A percentile compares a stretch with the other conserved stretches of the same genome.
Conservation (phyloP, 2,329 filamentous ascomycete species). For the Raffaelea arxii region DNA sequence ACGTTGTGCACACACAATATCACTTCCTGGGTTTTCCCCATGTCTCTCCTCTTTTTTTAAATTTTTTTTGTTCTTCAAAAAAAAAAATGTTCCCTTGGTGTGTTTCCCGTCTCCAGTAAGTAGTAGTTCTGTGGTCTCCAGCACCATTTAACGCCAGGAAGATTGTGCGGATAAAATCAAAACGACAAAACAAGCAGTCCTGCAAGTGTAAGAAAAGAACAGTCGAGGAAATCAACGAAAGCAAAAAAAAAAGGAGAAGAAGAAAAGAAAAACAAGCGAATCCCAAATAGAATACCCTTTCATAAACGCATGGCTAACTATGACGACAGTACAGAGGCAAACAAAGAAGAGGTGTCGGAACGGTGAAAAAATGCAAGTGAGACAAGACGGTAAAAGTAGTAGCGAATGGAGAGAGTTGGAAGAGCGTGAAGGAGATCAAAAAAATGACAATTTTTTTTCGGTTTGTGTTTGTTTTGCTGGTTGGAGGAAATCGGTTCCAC, state of each 20-base stretch:
- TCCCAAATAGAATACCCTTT: too few relatives aligned
- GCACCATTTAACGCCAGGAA: neutral
- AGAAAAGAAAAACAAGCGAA: neutral
- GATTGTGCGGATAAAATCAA: slow-evolving; percentile 1
- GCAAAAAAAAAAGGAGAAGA: neutral
- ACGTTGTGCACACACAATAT: neutral
- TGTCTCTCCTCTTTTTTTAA: neutral
- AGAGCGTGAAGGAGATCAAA: too few relatives aligned
- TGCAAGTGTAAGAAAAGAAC: neutral
- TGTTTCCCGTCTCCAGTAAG: neutral
- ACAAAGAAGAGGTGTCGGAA: slow-evolving; percentile 1
- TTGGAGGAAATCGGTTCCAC: too few relatives aligned
- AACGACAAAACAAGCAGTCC: neutral
- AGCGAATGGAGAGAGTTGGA: too few relatives aligned
- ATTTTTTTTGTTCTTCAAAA: neutral
- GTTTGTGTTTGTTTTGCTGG: too few relatives aligned
- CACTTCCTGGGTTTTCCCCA: neutral
- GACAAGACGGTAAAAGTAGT: too few relatives aligned
- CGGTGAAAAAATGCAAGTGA: neutral
- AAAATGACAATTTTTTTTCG: too few relatives aligned
- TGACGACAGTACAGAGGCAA: neutral
- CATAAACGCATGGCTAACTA: too few relatives aligned
- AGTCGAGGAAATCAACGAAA: neutral
- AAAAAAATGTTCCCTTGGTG: too few relatives aligned
- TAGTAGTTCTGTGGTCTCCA: neutral